These are phyloP conservation scores for Ulvella scutata DNA, from an alignment of 139 green algal species.

Conservation along the genomic window DNA sequence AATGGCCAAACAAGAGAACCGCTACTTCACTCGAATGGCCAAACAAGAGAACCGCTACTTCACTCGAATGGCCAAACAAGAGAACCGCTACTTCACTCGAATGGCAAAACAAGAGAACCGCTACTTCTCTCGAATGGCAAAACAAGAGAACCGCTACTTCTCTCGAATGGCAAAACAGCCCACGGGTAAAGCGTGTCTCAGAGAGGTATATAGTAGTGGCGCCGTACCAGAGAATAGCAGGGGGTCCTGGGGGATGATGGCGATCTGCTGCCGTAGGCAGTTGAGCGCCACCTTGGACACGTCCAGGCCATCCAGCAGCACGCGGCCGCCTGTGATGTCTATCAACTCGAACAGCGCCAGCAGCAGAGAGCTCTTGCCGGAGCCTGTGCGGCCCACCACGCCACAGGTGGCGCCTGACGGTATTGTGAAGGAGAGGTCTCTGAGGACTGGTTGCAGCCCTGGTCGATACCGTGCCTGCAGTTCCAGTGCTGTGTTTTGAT, in stretches of 20 bases:
- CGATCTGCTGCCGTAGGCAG: slow-evolving; percentile 47
- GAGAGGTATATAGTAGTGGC: no score
- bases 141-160: no score
- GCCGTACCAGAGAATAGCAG: slow-evolving; percentile 53
- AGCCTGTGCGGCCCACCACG: slow-evolving; percentile 60
- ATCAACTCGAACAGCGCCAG: slow-evolving; percentile 74
- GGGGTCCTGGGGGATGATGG: slow-evolving; percentile 70
- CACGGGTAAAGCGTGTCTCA: no score
- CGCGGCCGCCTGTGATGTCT: slow-evolving; percentile 34
- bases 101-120: no score
- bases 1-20: no score
- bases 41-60: no score
- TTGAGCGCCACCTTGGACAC: slow-evolving; percentile 42
- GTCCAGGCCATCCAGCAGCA: slow-evolving; percentile 62
- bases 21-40: no score
- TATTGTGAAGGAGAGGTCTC: slow-evolving; percentile 41
- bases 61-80: no score
- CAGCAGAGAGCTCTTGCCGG: slow-evolving; percentile 63
- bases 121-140: no score
- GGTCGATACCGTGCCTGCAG: slow-evolving; percentile 58
- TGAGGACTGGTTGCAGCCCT: slow-evolving; percentile 50
- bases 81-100: no score
- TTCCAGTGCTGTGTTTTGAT: no score
- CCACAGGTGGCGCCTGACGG: slow-evolving; percentile 31
- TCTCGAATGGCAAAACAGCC: no score